Percentiles rank a stretch among this genome's conserved stretches.
Evolutionary conservation across 1,284 basidiomycete genomes (phyloP).

Genomic region (Rhodotorula sp.): DNA sequence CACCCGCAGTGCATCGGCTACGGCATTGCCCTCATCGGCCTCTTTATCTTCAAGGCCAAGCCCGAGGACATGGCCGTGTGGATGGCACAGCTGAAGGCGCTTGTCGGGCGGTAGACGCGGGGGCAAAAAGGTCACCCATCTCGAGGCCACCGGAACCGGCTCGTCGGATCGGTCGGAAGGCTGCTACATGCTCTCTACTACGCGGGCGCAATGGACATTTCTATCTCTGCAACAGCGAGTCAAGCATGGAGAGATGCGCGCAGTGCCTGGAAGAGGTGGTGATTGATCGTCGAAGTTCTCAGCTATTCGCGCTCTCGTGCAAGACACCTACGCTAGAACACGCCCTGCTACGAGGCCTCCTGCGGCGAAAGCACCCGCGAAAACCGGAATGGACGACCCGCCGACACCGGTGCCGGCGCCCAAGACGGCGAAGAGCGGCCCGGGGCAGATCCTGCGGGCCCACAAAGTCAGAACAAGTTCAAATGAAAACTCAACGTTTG

Average conservation of each 20-base stretch:
- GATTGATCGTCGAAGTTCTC: too few relatives aligned
- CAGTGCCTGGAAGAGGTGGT: background rate
- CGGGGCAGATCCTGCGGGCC: constrained; percentile 33
- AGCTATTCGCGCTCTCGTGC: too few relatives aligned
- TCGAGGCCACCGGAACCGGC: too few relatives aligned
- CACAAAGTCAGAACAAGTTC: background rate
- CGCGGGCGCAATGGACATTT: background rate
- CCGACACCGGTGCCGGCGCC: constrained; percentile 12
- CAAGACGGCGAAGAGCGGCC: constrained; percentile 27
- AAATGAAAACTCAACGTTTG: background rate
- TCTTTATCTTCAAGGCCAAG: constrained; percentile 30
- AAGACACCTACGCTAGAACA: background rate
- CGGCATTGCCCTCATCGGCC: constrained; percentile 32
- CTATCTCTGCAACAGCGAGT: too few relatives aligned
- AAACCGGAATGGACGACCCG: background rate
- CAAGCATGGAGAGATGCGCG: background rate
- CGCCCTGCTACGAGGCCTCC: background rate
- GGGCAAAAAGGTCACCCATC: background rate
- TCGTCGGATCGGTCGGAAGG: too few relatives aligned
- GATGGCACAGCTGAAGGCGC: constrained; percentile 21
- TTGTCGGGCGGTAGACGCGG: constrained; percentile 24
- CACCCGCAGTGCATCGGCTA: constrained; percentile 47
- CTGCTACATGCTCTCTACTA: too few relatives aligned
- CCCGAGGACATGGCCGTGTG: constrained; percentile 29
- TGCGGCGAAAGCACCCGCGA: constrained; percentile 5